phyloP scores from a whole-genome alignment of 257 asterid genomes.

The Datura wrightii region DNA sequence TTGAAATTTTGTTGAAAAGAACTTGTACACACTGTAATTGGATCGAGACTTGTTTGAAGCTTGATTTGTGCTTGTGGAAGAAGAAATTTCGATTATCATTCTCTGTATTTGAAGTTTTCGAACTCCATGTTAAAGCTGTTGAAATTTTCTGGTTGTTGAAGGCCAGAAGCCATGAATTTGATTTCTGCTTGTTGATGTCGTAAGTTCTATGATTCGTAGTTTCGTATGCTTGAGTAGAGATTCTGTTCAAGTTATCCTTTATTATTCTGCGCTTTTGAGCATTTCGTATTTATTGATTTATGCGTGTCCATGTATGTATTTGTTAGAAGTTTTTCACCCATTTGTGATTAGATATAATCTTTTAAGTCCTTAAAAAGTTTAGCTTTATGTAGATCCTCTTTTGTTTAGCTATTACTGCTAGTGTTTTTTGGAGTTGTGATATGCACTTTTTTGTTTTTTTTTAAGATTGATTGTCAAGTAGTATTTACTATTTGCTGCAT shows the following conservation, averaged over 20 bases:
- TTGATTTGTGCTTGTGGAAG: background rate
- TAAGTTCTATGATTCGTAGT: too few relatives aligned
- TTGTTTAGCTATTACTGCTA: background rate
- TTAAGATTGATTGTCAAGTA: background rate
- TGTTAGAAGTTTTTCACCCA: background rate
- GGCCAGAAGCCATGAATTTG: background rate
- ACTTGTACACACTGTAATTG: background rate
- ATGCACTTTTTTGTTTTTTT: background rate
- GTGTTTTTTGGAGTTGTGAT: background rate
- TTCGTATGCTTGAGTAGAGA: background rate
- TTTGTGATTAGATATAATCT: background rate
- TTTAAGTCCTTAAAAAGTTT: background rate
- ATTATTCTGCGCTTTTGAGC: background rate
- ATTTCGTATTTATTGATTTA: too few relatives aligned
- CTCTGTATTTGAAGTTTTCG: conserved; percentile 2
- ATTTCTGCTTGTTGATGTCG: background rate
- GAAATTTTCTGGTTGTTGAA: background rate
- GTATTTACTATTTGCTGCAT: background rate
- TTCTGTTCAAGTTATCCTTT: background rate
- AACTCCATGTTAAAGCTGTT: background rate
- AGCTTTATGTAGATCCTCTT: background rate
- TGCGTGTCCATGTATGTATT: background rate
- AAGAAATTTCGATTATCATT: background rate
- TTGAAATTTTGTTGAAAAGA: background rate
- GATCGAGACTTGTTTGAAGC: background rate